phyloP scores from a whole-genome alignment of 106 monocot genomes.

The Hemerocallis citrina region DNA sequence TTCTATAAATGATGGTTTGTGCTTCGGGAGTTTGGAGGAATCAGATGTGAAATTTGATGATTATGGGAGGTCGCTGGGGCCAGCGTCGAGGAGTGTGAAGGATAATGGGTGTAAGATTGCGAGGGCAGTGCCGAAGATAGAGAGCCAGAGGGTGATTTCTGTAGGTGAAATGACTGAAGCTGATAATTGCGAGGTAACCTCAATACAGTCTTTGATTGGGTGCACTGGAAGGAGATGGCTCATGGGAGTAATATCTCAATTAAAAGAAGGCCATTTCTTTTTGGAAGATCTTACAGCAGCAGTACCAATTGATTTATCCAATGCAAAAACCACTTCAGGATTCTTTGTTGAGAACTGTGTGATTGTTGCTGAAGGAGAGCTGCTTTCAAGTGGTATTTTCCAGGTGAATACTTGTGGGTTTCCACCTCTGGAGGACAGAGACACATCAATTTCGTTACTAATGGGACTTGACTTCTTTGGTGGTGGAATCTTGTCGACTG shows the following conservation, averaged over 20 bases:
- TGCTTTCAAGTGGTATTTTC: conserved; percentile 82
- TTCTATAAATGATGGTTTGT: too few species aligned
- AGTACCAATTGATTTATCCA: conserved; percentile 78
- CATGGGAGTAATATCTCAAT: conserved; percentile 91
- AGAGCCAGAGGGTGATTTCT: conserved; percentile 93
- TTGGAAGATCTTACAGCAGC: conserved; percentile 93
- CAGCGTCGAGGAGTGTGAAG: too few species aligned
- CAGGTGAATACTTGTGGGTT: conserved; percentile 97
- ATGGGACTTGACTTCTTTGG: conserved; percentile 98
- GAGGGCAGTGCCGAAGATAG: too few species aligned
- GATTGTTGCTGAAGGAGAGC: conserved; percentile 91
- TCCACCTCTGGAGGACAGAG: conserved; percentile 93
- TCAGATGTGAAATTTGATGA: too few species aligned
- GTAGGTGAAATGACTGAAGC: conserved; percentile 89
- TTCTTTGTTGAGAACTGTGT: conserved; percentile 92
- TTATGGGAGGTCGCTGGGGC: too few species aligned
- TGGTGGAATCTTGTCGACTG: conserved; percentile 58
- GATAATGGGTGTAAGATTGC: too few species aligned
- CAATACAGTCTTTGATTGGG: conserved; percentile 89
- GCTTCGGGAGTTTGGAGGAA: too few species aligned
- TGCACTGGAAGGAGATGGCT: conserved; percentile 89
- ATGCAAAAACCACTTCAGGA: conserved; percentile 93
- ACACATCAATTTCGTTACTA: conserved; percentile 54
- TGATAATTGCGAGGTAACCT: conserved; percentile 87
- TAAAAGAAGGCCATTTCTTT: conserved; percentile 87